Evolutionary conservation across 31 red algal species (phyloP), one percentile per base, ranked within the genome.

Genomic region (Pterothamnion heteromorphum): DNA sequence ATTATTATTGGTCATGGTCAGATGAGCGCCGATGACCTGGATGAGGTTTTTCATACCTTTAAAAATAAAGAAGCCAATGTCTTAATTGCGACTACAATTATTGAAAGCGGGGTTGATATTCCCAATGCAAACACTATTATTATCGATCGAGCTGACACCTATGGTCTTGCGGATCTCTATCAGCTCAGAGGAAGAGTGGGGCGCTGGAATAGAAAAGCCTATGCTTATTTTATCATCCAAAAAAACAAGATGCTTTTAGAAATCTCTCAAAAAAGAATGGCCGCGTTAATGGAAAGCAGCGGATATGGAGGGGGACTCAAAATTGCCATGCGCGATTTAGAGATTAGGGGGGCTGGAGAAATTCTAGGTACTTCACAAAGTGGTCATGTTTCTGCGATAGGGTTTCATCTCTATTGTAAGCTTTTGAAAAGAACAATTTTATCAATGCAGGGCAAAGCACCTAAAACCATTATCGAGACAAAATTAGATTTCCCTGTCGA

Each of bases 21-120:
- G 51, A 64, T 64, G 51, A n/a, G n/a, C 14, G n/a, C 9, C 14
- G n/a, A 64, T 64, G 14, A 64, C 9, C 51, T 64, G 9, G 51
- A 64, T 9, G n/a, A 64, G 14, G 51, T 64, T n/a, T 18, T 64
- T 9, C n/a, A 9, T n/a, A 64, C 51, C 51, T 64, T 64, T n/a
- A n/a, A 18, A 9, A 64, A 64, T n/a, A n/a, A n/a, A 18, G 51
- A 91, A 39, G 81, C 28, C 74, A 4, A 97, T 84, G 90, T 99
- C 2, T 87, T 99, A 33, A 81, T 99, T 0, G 97, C 93, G 71
- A 99, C 98, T 3, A 97, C 94, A 58, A 97, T 99, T 94, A 97
- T 99, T 39, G 98, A 99, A 91, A 97, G 96, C 81, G 98, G 98
- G 14, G 95, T 99, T 37, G 95, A 99, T 92, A 97, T 99, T 92